These are phyloP conservation scores for Ogataea hybrid DNA, from an alignment of 1,139 yeast genomes.

Conservation along the genomic window DNA sequence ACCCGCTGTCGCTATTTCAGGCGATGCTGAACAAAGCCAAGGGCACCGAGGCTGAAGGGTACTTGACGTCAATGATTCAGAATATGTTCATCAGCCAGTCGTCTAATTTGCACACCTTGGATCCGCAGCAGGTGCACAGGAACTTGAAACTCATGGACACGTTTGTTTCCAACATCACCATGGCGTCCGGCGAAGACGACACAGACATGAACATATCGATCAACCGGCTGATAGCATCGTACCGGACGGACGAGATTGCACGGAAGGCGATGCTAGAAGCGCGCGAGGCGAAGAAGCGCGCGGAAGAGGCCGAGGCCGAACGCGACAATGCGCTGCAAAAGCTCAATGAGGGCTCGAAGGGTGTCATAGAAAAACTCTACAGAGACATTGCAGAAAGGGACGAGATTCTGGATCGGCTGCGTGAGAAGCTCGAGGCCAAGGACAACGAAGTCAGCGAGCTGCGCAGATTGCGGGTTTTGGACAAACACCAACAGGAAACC, in stretches of 20 bases:
- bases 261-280: constrained; percentile 74
- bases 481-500: constrained; percentile 82
- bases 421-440: constrained; percentile 64
- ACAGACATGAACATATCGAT: constrained; percentile 82
- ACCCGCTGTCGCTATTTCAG: constrained; percentile 70
- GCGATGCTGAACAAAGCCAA: constrained; percentile 71
- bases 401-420: constrained; percentile 60
- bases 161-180: constrained; percentile 74
- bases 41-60: constrained; percentile 70
- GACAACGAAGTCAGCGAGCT: constrained; percentile 68
- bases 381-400: constrained; percentile 75
- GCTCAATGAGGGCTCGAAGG: constrained; percentile 80
- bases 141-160: constrained; percentile 82
- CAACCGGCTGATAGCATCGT: constrained; percentile 70
- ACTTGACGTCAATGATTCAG: constrained; percentile 75
- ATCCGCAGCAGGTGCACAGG: constrained; percentile 50
- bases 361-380: constrained; percentile 68
- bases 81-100: constrained; percentile 72
- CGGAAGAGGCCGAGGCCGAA: constrained; percentile 83
- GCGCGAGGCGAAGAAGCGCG: constrained; percentile 60
- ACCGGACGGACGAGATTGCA: constrained; percentile 90
- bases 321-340: constrained; percentile 75
- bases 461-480: constrained; percentile 66
- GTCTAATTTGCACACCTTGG: constrained; percentile 46
- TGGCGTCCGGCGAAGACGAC: constrained; percentile 61